Evolutionary conservation across 345 rosid species (phyloP), one percentile per base, ranked within the genome.

Genomic region (Hevea brasiliensis): DNA sequence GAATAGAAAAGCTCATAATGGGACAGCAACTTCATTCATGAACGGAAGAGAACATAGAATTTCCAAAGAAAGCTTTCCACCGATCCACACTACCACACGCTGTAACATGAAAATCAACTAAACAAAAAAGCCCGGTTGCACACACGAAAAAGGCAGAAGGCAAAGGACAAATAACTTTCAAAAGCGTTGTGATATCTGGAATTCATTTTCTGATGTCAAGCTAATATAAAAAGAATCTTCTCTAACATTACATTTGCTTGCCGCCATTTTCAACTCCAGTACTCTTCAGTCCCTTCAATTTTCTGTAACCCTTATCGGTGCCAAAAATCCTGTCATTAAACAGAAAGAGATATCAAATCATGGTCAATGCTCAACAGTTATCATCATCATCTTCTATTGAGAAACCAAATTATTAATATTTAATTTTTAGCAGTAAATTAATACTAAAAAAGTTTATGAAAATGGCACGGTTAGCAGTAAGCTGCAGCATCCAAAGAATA

Each of bases 291-390:
- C 88, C 89, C 84, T 91, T 88, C 84, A 91, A 76, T 84, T 89
- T 95, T 81, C 94, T 89, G 83, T 89, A 95, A 76, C 99, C 96
- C 77, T 85, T 89, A 75, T 95, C 99, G 0, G 98, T 95, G 32
- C 97, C 97, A 62, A 92, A 95, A 80, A 95, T 76, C 99, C 99
- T 95, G 88, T 60, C 58, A 72, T 68, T 48, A 74, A 51, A 40
- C 35, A 9, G 51, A 63, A 17, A 41, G 32, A 21, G 9, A 8
- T 40, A 48, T 72, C 55, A 61, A 24, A 29, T 21, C 54, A 21
- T 47, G 27, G 3, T 37, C 53, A n/a, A 44, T 32, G 23, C 40
- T 50, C 23, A 50, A 66, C 26, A 61, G 29, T 32, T 9, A 59
- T 7, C n/a, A 20, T 32, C 53, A 20, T 54, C 40, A 24, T 24